Conservation (phyloP, 2,329 filamentous ascomycete species). For the Simplicillium sp. region DNA sequence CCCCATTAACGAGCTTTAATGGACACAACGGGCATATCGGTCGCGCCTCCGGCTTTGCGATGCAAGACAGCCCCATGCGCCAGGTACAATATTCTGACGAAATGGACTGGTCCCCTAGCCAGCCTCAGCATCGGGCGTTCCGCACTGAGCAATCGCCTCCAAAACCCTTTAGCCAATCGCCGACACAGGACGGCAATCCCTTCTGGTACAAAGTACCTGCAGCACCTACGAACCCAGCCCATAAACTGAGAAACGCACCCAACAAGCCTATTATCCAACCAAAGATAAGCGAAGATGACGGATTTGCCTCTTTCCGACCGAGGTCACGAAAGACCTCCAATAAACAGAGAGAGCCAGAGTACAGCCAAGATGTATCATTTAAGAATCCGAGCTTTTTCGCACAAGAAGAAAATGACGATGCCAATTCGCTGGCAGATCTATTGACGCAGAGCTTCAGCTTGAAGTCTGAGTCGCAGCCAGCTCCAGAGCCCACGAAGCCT, state of each 20-base stretch:
- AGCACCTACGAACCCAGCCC: constrained; percentile 57
- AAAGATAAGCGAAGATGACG: constrained; percentile 31
- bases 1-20: not conserved
- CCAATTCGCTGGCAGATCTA: constrained; percentile 33
- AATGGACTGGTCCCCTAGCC: constrained; percentile 68
- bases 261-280: constrained; percentile 42
- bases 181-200: constrained; percentile 35
- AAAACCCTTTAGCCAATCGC: constrained; percentile 35
- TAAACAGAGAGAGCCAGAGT: constrained; percentile 5
- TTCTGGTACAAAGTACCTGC: constrained; percentile 65
- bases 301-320: constrained; percentile 40
- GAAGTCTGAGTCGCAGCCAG: constrained; percentile 15
- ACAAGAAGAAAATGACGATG: constrained; percentile 29
- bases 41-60: not conserved
- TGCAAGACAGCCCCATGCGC: too few relatives aligned
- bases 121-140: constrained; percentile 46
- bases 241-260: constrained; percentile 51
- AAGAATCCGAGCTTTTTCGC: constrained; percentile 55
- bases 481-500: not conserved
- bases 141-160: constrained; percentile 28
- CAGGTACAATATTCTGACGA: constrained; percentile 36
- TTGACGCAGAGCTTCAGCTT: constrained; percentile 34
- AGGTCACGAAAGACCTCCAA: constrained; percentile 7
- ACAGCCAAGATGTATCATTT: constrained; percentile 30
- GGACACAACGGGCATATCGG: constrained; percentile 3